Percentiles rank a stretch among this genome's conserved stretches.
These are phyloP conservation scores for Ophiostoma triangulosporum DNA, from an alignment of 2,329 filamentous ascomycete species.

Conservation along the genomic window DNA sequence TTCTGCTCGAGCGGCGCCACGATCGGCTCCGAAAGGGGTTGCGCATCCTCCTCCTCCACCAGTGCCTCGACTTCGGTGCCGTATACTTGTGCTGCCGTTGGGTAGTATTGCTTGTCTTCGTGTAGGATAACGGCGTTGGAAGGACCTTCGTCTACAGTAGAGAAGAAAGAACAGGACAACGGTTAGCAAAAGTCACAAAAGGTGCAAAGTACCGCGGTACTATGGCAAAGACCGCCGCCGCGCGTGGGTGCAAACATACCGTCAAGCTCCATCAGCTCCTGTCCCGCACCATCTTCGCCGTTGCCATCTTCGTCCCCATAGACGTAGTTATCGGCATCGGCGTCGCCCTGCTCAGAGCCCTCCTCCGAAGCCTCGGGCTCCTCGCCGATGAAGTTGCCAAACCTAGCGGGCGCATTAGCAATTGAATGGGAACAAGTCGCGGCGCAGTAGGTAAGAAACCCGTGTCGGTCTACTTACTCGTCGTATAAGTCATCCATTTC, in stretches of 20 bases:
- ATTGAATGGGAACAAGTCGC: background rate
- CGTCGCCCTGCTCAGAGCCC: slow-evolving; percentile 59
- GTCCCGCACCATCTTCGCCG: slow-evolving; percentile 49
- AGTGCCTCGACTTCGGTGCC: slow-evolving; percentile 87
- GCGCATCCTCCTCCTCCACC: slow-evolving; percentile 94
- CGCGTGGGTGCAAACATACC: slow-evolving; percentile 32
- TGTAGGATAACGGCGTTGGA: slow-evolving; percentile 96
- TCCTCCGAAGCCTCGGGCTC: slow-evolving; percentile 72
- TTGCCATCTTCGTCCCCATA: slow-evolving; percentile 63
- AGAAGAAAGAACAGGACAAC: background rate
- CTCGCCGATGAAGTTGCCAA: slow-evolving; percentile 97
- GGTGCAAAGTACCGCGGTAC: background rate
- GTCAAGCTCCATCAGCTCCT: slow-evolving; percentile 90
- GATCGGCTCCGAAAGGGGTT: slow-evolving; percentile 83
- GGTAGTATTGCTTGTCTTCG: slow-evolving; percentile 99
- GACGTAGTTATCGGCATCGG: slow-evolving; percentile 61
- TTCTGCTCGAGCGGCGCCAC: slow-evolving; percentile 87
- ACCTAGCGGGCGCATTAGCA: slow-evolving; percentile 39
- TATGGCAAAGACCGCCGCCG: background rate
- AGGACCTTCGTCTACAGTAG: slow-evolving; percentile 53
- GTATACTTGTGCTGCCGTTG: slow-evolving; percentile 92
- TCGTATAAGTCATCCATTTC: slow-evolving; percentile 88
- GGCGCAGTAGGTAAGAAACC: background rate
- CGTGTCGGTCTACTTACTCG: slow-evolving; percentile 43
- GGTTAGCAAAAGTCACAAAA: background rate